Evolutionary conservation across 345 rosid genomes (phyloP).

Genomic region (Bretschneidera sinensis): DNA sequence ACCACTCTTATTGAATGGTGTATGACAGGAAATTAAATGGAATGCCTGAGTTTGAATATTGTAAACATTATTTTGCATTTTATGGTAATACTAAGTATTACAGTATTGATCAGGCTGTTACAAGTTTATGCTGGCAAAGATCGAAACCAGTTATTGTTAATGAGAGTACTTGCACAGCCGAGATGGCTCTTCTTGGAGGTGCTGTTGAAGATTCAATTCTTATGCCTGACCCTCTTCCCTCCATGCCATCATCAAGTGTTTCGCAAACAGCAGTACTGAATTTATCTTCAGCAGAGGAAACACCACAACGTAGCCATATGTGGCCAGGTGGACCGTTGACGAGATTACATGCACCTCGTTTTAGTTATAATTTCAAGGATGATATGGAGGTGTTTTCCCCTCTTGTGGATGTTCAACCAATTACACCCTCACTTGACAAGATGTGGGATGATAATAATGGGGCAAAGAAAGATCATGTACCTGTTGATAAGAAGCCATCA

Average conservation of each 20-base stretch:
- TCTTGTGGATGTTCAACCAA: constrained; percentile 67
- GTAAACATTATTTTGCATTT: constrained; percentile 1
- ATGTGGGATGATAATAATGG: constrained; percentile 64
- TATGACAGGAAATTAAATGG: not conserved
- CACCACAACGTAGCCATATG: constrained; percentile 58
- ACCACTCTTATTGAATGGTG: not conserved
- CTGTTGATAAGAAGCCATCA: constrained; percentile 60
- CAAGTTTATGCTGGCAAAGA: constrained; percentile 98
- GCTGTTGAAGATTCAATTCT: constrained; percentile 80
- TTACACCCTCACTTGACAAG: constrained; percentile 75
- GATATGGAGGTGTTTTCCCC: constrained; percentile 98
- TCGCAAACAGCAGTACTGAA: constrained; percentile 42
- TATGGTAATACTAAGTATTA: constrained; percentile 21
- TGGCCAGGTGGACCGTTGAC: constrained; percentile 67
- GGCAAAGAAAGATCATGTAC: constrained; percentile 45
- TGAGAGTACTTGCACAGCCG: constrained; percentile 71
- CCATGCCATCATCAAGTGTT: constrained; percentile 49
- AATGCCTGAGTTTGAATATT: not conserved
- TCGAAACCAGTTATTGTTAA: constrained; percentile 78
- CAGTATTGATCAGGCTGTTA: constrained; percentile 61
- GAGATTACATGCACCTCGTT: constrained; percentile 70
- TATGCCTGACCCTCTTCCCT: constrained; percentile 97
- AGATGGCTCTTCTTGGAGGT: constrained; percentile 91
- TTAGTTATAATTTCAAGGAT: constrained; percentile 66
- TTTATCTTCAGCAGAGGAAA: constrained; percentile 55